These are phyloP conservation scores for Diplodia seriata DNA, from an alignment of 2,329 filamentous ascomycete genomes.

Conservation along the genomic window DNA sequence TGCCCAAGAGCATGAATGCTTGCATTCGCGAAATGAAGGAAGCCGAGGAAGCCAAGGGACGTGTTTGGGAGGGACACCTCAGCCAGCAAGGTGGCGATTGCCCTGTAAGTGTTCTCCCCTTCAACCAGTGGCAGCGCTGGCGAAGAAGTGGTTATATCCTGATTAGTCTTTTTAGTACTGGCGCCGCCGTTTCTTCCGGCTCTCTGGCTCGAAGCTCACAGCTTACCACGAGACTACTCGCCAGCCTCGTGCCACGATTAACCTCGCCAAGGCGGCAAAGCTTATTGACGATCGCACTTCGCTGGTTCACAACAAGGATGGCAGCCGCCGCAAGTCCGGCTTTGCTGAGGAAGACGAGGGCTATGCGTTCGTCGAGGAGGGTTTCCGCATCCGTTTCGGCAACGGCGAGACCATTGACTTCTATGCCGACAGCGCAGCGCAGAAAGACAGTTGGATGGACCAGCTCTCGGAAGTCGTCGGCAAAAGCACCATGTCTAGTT, in stretches of 20 bases:
- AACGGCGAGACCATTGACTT: constrained; percentile 99
- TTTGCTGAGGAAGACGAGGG: constrained; percentile 99
- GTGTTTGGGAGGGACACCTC: constrained; percentile 84
- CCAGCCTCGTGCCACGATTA: constrained; percentile 96
- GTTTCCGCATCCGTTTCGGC: constrained; percentile 97
- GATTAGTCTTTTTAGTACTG: constrained; percentile 71
- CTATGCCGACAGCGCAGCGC: constrained; percentile 85
- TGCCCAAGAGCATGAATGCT: constrained; percentile 99
- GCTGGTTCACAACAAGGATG: constrained; percentile 78
- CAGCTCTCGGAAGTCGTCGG: constrained; percentile 76
- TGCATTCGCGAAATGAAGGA: constrained; percentile 93
- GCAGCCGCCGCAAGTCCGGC: constrained; percentile 85
- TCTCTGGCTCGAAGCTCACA: constrained; percentile 87
- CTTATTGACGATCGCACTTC: constrained; percentile 90
- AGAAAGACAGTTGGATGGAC: constrained; percentile 96
- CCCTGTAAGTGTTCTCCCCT: constrained; percentile 71
- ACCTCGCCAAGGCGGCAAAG: constrained; percentile 88
- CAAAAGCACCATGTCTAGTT: constrained; percentile 57
- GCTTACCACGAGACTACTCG: constrained; percentile 95
- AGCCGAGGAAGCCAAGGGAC: constrained; percentile 78
- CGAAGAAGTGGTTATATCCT: constrained; percentile 35
- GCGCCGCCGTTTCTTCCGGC: constrained; percentile 96
- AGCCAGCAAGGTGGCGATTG: constrained; percentile 98
- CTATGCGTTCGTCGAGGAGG: constrained; percentile 99
- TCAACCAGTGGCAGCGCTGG: background rate